Conservation (phyloP, 1,139 yeast species). For the Geotrichum siamense region DNA sequence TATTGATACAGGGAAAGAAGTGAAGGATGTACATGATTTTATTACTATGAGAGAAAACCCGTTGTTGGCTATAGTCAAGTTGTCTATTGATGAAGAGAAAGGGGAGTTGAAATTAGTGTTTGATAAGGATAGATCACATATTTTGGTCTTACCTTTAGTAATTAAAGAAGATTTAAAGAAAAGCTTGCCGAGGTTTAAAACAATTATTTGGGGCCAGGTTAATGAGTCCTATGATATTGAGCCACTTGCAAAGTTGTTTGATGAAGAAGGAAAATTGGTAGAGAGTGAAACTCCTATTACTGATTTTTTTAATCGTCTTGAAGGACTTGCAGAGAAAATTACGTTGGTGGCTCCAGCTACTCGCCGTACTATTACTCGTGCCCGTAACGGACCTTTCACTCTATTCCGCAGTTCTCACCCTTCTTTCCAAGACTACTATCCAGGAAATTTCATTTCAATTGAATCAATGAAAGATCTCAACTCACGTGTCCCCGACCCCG, state of each 20-base stretch:
- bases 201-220: conserved; percentile 29
- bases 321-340: conserved; percentile 25
- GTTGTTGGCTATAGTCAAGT: conserved; percentile 31
- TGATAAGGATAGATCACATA: conserved; percentile 20
- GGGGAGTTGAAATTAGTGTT: conserved; percentile 31
- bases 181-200: conserved; percentile 16
- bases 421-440: conserved; percentile 42
- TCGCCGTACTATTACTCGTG: conserved; percentile 32
- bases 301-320: conserved; percentile 7
- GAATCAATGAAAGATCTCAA: conserved; percentile 29
- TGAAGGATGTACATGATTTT: conserved; percentile 25
- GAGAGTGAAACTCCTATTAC: conserved; percentile 12
- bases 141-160: conserved; percentile 24
- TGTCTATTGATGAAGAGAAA: conserved; percentile 26
- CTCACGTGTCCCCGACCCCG: conserved; percentile 22
- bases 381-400: conserved; percentile 22
- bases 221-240: conserved; percentile 25
- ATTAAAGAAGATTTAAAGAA: conserved; percentile 20
- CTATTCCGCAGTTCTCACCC: conserved; percentile 21
- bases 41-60: conserved; percentile 37
- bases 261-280: background rate
- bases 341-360: conserved; percentile 31
- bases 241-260: conserved; percentile 1
- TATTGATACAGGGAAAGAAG: conserved; percentile 3
- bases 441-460: conserved; percentile 37